Percentiles rank a stretch among this genome's conserved stretches.
phyloP scores from a whole-genome alignment of 805 yeast species.

The Starmerella sirachaensis region DNA sequence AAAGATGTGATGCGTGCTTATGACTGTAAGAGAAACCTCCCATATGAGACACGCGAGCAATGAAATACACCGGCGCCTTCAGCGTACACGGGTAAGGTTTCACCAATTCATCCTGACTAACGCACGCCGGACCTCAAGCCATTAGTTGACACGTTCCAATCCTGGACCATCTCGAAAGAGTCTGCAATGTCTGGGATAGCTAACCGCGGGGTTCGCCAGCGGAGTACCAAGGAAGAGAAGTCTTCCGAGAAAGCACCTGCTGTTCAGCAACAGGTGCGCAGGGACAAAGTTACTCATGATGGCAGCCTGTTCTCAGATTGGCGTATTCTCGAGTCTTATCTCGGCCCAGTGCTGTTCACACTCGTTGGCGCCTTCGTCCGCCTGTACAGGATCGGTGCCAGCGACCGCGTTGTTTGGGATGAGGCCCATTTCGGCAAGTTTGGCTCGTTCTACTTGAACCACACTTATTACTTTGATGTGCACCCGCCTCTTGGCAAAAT shows the following conservation, averaged over 20 bases:
- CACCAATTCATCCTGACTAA: too few species aligned
- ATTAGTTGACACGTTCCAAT: too few species aligned
- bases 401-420: slow-evolving; percentile 56
- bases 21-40: too few species aligned
- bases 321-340: slow-evolving; percentile 28
- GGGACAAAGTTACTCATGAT: slow-evolving; percentile 15
- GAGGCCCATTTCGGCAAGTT: slow-evolving; percentile 42
- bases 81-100: too few species aligned
- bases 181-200: too few species aligned
- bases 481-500: slow-evolving; percentile 98
- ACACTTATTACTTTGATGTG: slow-evolving; percentile 88
- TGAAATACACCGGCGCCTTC: too few species aligned
- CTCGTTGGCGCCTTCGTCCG: slow-evolving; percentile 58
- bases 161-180: too few species aligned
- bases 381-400: slow-evolving; percentile 60
- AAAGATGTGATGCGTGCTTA: too few species aligned
- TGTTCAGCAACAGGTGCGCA: background rate
- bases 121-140: too few species aligned
- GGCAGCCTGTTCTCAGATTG: slow-evolving; percentile 23
- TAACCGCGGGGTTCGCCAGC: too few species aligned
- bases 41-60: too few species aligned
- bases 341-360: slow-evolving; percentile 47
- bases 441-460: slow-evolving; percentile 52
- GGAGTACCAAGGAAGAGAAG: background rate
- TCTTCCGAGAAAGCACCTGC: background rate